Base-by-base conservation (phyloP, 139 green algal species). In the Eudorina sp. region DNA sequence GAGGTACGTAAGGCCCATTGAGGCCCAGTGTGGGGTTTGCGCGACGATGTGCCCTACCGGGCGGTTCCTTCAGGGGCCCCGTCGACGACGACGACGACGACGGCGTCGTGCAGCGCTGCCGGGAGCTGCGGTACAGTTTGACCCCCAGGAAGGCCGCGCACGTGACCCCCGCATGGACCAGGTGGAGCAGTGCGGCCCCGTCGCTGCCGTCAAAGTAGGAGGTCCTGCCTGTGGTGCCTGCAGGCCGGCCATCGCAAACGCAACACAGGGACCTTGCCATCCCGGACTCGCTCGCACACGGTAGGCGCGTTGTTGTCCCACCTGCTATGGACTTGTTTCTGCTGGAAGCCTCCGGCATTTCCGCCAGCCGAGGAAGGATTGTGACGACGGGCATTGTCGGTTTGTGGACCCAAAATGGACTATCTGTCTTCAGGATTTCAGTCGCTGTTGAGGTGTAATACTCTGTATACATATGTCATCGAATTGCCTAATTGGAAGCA, bases 111-210 rank as follows among this genome's bases (percentile, higher is more conserved):
- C 55, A 66, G 55, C 18, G 11, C 11, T 29, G 73, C 43, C 75
- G 48, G 21, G 75, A 69, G 73, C 45, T n/a, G 51, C 75, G 75
- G n/a, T 83, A 83, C 31, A 83, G 48, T 34, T 83, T 83, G 31
- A 83, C 31, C 31, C 48, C 75, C 4, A 83, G n/a, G 6, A 83
- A 48, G 9, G 75, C 75, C 19, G 75, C 75, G 51, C 75, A 83
- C 0, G 75, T 83, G n/a, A 83, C 55, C 7, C 75, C 75, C 4
- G 48, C 75, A 31, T 83, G 75, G 3, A 68, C 4, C 19, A 83
- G 31, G n/a, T 83, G 75, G 9, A 83, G 9, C 46, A 81, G 27
- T 29, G 73, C 73, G 27, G 73, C 45, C 25, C 73, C 73, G 25
- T 81, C 73, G 29, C 45, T 31, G 45, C 45, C 29, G 0, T 81